Evolutionary conservation across 129 eudicot species (phyloP).

Genomic region (Erigeron canadensis): DNA sequence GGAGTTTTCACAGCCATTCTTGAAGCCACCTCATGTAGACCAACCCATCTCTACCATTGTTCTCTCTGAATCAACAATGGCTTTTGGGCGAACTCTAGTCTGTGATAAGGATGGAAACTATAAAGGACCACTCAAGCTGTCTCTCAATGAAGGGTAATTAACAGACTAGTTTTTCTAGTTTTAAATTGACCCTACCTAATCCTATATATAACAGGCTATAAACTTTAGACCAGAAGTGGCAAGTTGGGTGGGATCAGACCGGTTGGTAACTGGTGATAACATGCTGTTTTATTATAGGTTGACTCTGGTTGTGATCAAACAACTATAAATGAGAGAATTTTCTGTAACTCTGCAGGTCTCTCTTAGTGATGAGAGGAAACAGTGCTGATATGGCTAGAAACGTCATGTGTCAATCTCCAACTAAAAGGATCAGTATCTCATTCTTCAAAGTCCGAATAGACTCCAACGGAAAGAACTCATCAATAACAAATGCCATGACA

Average conservation of each 20-base stretch:
- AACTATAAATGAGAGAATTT: neutral
- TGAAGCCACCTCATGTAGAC: conserved; percentile 95
- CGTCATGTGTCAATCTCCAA: conserved; percentile 73
- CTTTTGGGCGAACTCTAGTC: conserved; percentile 78
- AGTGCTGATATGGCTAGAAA: conserved; percentile 80
- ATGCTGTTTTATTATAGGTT: no score
- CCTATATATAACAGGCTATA: neutral
- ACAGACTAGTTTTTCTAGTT: neutral
- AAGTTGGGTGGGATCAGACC: neutral
- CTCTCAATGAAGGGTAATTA: conserved; percentile 71
- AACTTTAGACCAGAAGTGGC: neutral
- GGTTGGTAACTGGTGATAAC: neutral
- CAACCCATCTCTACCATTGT: conserved; percentile 78
- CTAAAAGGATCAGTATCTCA: conserved; percentile 67
- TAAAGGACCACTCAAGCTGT: conserved; percentile 81
- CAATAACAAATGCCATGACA: conserved; percentile 48
- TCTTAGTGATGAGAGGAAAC: conserved; percentile 79
- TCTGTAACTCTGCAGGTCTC: conserved; percentile 48
- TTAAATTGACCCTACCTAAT: neutral
- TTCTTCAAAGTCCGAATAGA: conserved; percentile 62
- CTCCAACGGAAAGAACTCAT: conserved; percentile 25
- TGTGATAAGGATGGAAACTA: conserved; percentile 80
- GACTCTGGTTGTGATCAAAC: neutral
- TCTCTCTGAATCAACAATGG: conserved; percentile 86
- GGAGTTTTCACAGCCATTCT: conserved; percentile 88